Percentiles rank a stretch among this genome's conserved stretches.
Evolutionary conservation across 2,329 filamentous ascomycete species (phyloP).

Genomic region (Verticillium klebahnii): DNA sequence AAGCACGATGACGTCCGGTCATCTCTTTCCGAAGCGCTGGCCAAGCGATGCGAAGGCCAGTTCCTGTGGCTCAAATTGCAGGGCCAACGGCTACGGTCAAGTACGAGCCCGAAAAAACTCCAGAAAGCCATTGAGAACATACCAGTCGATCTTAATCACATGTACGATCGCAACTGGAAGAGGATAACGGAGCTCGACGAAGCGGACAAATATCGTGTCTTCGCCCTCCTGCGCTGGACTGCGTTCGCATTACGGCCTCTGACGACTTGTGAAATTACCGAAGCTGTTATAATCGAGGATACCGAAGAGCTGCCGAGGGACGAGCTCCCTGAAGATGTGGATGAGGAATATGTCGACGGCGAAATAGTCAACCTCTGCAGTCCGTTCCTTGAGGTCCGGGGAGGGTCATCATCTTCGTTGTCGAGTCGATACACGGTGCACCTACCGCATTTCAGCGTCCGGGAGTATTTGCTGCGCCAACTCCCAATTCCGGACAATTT

Average conservation of each 20-base stretch:
- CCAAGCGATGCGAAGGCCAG: conserved; percentile 23
- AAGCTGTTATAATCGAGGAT: conserved; percentile 18
- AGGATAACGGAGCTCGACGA: conserved; percentile 13
- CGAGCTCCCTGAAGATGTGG: conserved; percentile 18
- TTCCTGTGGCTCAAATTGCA: conserved; percentile 28
- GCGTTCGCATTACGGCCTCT: conserved; percentile 18
- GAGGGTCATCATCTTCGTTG: fast-evolving
- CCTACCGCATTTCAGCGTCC: conserved; percentile 17
- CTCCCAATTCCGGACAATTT: background rate
- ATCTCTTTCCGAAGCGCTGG: conserved; percentile 18
- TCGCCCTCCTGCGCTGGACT: conserved; percentile 24
- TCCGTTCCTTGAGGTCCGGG: conserved; percentile 21
- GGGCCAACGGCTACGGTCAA: conserved; percentile 15
- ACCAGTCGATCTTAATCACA: conserved; percentile 18
- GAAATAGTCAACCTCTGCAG: conserved; percentile 23
- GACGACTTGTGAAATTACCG: conserved; percentile 15
- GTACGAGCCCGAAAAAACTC: conserved; percentile 22
- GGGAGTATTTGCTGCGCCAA: conserved; percentile 13
- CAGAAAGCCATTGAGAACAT: conserved; percentile 19
- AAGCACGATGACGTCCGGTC: conserved; percentile 14
- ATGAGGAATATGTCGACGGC: conserved; percentile 22
- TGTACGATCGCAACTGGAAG: conserved; percentile 26
- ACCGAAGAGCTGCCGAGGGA: conserved; percentile 14
- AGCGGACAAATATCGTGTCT: conserved; percentile 14
- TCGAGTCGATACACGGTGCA: conserved; percentile 4